Evolutionary conservation across 495 filamentous ascomycete genomes (phyloP).

Genomic region (Tuber melanosporum): DNA sequence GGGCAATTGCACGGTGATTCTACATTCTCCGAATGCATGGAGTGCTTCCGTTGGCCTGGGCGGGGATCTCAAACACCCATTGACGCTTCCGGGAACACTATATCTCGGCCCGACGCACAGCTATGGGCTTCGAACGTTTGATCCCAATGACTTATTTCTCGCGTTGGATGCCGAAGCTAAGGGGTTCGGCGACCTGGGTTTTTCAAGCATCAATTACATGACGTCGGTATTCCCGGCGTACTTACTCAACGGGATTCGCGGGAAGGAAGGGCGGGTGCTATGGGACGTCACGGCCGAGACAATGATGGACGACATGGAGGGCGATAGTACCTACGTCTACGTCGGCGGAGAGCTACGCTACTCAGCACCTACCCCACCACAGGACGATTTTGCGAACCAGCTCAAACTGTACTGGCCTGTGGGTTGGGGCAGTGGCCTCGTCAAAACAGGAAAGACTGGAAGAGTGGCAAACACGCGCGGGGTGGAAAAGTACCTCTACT

Average conservation of each 20-base stretch:
- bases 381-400: not conserved
- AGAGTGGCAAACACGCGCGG: slow-evolving; percentile 1
- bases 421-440: not conserved
- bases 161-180: not conserved
- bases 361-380: not conserved
- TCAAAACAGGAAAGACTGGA: not conserved
- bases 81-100: not conserved
- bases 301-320: not conserved
- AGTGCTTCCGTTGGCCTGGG: not conserved
- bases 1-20: not conserved
- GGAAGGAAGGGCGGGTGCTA: slow-evolving; percentile 2
- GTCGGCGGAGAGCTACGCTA: not conserved
- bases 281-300: slow-evolving; percentile 1
- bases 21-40: not conserved
- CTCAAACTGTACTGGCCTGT: not conserved
- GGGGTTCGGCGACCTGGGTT: not conserved
- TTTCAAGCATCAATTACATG: slow-evolving; percentile 5
- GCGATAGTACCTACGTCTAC: not conserved
- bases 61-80: not conserved
- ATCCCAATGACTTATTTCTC: not conserved
- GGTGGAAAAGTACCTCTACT: slow-evolving; percentile 2
- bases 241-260: not conserved
- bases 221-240: not conserved
- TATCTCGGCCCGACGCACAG: not conserved
- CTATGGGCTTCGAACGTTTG: not conserved